phyloP scores from a whole-genome alignment of 225 moss, liverwort and hornwort species.

The Bryoerythrophyllum caledonicum region DNA sequence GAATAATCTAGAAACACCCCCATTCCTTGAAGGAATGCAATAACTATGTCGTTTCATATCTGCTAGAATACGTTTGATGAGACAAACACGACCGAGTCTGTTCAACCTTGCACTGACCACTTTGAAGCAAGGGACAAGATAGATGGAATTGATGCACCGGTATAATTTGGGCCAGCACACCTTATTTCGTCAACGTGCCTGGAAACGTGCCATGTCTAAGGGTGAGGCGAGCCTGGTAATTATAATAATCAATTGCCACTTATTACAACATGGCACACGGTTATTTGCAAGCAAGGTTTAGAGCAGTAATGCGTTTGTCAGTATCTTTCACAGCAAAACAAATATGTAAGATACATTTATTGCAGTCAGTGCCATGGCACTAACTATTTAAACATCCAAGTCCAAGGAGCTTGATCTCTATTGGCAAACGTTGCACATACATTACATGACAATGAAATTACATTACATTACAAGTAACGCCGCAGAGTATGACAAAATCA shows the following conservation, averaged over 20 bases:
- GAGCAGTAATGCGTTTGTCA: neutral
- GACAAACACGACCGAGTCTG: constrained; percentile 1
- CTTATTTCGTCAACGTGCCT: constrained; percentile 30
- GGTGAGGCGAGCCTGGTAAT: constrained; percentile 32
- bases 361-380: no score
- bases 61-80: neutral
- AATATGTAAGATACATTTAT: no score
- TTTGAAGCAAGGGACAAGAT: neutral
- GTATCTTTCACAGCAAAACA: neutral
- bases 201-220: constrained; percentile 48
- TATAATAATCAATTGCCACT: constrained; percentile 8
- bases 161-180: constrained; percentile 10
- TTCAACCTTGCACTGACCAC: neutral
- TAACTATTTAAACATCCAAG: no score
- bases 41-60: neutral
- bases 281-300: neutral
- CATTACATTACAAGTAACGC: neutral
- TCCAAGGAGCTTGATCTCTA: neutral
- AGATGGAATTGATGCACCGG: neutral
- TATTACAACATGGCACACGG: neutral
- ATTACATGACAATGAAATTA: no score
- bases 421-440: no score
- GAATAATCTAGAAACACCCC: no score
- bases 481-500: neutral
- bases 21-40: neutral